A percentile compares a stretch with the other conserved stretches of the same genome.
phyloP scores from a whole-genome alignment of 2,329 filamentous ascomycete species.

The Tricladium varicosporioides region DNA sequence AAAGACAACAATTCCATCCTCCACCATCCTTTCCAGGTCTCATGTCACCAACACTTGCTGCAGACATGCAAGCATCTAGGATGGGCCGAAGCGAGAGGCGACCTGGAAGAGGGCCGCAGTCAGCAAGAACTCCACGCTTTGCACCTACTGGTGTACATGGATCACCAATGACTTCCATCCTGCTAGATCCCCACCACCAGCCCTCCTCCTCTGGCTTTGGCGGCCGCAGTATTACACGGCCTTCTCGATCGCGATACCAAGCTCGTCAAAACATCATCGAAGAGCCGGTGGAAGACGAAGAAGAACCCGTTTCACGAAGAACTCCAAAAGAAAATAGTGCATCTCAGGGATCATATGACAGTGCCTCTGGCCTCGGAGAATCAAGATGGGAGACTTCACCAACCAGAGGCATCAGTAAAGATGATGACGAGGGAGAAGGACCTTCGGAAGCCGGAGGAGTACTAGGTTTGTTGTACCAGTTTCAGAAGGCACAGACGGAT shows the following conservation, averaged over 20 bases:
- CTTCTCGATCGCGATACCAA: constrained; percentile 44
- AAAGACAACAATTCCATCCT: constrained; percentile 62
- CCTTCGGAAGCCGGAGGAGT: constrained; percentile 53
- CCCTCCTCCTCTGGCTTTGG: constrained; percentile 51
- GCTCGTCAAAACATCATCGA: constrained; percentile 53
- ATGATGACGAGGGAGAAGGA: constrained; percentile 44
- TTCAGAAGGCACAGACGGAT: constrained; percentile 59
- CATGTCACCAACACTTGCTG: constrained; percentile 57
- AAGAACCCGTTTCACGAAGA: constrained; percentile 31
- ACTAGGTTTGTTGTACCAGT: constrained; percentile 64
- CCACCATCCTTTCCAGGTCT: constrained; percentile 73
- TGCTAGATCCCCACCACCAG: constrained; percentile 75
- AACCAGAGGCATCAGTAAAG: constrained; percentile 31
- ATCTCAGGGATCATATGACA: constrained; percentile 35
- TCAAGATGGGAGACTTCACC: constrained; percentile 46
- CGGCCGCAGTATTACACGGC: constrained; percentile 46
- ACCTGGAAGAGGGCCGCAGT: constrained; percentile 40
- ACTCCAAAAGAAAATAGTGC: constrained; percentile 3
- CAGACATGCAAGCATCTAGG: constrained; percentile 54
- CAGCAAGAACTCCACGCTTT: constrained; percentile 43
- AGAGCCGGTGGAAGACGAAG: constrained; percentile 50
- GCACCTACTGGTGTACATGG: constrained; percentile 36
- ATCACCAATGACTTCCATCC: constrained; percentile 66
- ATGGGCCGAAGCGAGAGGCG: constrained; percentile 44
- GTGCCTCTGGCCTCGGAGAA: constrained; percentile 32